Percentiles rank a stretch among this genome's conserved stretches.
phyloP scores from a whole-genome alignment of 164 flowering plant genomes.

The Chimonanthus salicifolius region DNA sequence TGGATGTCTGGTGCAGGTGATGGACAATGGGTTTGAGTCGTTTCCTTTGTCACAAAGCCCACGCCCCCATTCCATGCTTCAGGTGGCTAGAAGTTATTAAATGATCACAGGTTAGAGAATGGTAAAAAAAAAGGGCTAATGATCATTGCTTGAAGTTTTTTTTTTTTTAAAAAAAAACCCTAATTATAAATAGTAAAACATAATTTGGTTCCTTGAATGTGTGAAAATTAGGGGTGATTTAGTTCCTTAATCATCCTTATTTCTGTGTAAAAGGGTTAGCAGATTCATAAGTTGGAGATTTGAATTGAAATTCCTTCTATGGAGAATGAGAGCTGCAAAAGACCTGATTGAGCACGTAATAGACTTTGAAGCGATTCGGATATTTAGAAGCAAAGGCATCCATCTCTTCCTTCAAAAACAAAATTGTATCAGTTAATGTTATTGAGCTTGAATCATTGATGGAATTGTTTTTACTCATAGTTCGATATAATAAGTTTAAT shows the following conservation, averaged over 20 bases:
- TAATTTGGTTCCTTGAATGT: not conserved
- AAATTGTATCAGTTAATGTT: not conserved
- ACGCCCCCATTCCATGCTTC: constrained; percentile 94
- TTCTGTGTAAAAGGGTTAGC: not conserved
- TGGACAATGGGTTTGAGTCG: constrained; percentile 84
- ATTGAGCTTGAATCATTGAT: no score
- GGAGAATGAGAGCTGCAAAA: not conserved
- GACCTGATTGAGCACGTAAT: constrained; percentile 94
- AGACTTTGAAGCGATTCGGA: constrained; percentile 63
- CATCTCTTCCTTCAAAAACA: constrained; percentile 71
- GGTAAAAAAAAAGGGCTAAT: no score
- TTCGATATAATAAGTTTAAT: no score
- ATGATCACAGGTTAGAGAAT: no score
- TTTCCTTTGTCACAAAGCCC: constrained; percentile 94
- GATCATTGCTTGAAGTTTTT: no score
- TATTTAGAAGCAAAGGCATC: constrained; percentile 56
- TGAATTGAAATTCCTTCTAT: not conserved
- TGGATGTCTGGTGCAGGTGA: constrained; percentile 73
- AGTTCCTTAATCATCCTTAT: not conserved
- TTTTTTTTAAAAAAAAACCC: no score
- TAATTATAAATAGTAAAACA: not conserved
- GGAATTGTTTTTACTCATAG: no score
- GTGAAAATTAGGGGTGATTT: not conserved
- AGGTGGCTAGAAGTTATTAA: constrained; percentile 58
- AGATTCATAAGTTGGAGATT: not conserved